phyloP scores from a whole-genome alignment of 257 asterid genomes.

The Salvia hispanica region DNA sequence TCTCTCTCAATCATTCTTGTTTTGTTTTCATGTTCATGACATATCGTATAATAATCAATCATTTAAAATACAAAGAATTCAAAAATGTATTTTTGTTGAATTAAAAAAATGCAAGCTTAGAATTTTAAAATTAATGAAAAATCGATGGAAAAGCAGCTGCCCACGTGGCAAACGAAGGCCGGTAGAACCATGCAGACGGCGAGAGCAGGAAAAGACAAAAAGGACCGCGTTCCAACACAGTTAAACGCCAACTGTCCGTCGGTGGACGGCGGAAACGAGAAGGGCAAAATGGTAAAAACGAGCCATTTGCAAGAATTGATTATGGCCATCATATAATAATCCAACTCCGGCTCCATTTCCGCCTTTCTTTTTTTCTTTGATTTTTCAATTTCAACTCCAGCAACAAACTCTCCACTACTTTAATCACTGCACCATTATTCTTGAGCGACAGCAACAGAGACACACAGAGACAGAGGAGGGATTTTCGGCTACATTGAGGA shows the following conservation, averaged over 20 bases:
- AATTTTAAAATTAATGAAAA: no score
- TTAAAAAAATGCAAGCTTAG: no score
- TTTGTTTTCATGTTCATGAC: no score
- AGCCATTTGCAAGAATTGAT: not conserved
- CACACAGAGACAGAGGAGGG: slow-evolving; percentile 11
- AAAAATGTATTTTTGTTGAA: no score
- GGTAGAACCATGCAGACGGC: slow-evolving; percentile 32
- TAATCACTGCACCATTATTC: not conserved
- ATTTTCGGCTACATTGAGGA: slow-evolving; percentile 23
- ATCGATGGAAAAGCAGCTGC: not conserved
- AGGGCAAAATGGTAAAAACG: slow-evolving; percentile 25
- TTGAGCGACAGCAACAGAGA: slow-evolving; percentile 7
- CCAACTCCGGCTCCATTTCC: slow-evolving; percentile 11
- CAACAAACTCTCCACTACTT: slow-evolving; percentile 5
- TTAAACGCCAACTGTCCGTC: slow-evolving; percentile 29
- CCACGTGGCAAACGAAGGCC: slow-evolving; percentile 32
- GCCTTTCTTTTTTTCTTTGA: not conserved
- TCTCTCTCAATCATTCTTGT: no score
- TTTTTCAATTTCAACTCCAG: not conserved
- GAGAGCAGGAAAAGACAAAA: slow-evolving; percentile 25
- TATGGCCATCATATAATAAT: slow-evolving; percentile 18
- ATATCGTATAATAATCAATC: no score
- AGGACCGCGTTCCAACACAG: slow-evolving; percentile 9
- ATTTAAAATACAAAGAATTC: no score
- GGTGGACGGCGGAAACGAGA: slow-evolving; percentile 36